A percentile compares a stretch with the other conserved stretches of the same genome.
Conservation (phyloP, 805 yeast species). For the Sugiyamaella floridensis region DNA sequence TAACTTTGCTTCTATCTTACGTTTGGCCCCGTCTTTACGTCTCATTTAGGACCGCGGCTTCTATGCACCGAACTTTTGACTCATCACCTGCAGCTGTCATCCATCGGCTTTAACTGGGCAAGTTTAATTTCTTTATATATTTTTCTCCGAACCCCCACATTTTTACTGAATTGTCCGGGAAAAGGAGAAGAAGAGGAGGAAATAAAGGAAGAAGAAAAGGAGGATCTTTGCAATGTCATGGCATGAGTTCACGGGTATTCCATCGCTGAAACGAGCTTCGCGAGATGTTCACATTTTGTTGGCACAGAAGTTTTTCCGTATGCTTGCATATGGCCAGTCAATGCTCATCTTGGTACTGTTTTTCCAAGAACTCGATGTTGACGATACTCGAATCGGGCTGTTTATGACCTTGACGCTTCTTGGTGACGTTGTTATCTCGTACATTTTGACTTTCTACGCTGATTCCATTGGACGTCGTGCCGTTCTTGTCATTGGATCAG, state of each 20-base stretch:
- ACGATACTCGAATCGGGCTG: slow-evolving; percentile 57
- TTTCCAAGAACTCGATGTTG: slow-evolving; percentile 46
- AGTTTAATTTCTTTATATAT: too few species aligned
- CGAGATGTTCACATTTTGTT: slow-evolving; percentile 60
- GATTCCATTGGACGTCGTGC: slow-evolving; percentile 60
- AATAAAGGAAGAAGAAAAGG: too few species aligned
- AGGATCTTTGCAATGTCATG: background rate
- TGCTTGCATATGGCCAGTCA: slow-evolving; percentile 70
- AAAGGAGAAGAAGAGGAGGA: too few species aligned
- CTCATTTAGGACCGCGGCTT: background rate
- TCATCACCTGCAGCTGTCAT: too few species aligned
- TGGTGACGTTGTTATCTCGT: slow-evolving; percentile 73
- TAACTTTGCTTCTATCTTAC: too few species aligned
- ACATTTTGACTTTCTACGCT: slow-evolving; percentile 68
- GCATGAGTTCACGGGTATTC: slow-evolving; percentile 1
- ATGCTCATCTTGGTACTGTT: slow-evolving; percentile 72
- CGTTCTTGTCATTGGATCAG: slow-evolving; percentile 56
- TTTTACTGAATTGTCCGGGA: too few species aligned
- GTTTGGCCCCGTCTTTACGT: background rate
- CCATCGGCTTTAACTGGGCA: too few species aligned
- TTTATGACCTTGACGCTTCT: slow-evolving; percentile 76
- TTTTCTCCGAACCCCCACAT: too few species aligned
- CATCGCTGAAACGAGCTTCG: background rate
- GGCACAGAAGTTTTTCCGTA: slow-evolving; percentile 60
- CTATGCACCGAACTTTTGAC: too few species aligned